These are phyloP conservation scores for Peronospora belbahrii DNA, from an alignment of 352 stramenopile species.

Conservation along the genomic window DNA sequence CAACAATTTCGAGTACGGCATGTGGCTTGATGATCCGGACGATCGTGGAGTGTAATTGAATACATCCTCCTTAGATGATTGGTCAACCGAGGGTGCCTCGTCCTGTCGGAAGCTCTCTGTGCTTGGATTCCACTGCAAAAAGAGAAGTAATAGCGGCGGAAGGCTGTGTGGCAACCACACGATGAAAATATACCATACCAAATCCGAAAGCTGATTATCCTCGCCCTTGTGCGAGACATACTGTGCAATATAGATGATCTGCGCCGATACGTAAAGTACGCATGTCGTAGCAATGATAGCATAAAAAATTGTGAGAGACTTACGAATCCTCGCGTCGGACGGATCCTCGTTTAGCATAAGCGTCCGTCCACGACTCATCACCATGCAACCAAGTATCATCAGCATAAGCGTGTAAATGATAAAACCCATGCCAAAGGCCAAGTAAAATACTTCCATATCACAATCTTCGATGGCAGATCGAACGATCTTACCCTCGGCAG, in stretches of 20 bases:
- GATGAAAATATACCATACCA: conserved; percentile 85
- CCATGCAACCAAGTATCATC: conserved; percentile 81
- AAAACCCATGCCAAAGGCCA: conserved; percentile 68
- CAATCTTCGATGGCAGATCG: conserved; percentile 63
- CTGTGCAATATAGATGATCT: conserved; percentile 85
- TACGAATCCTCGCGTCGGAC: conserved; percentile 70
- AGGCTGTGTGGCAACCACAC: conserved; percentile 75
- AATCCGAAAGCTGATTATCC: conserved; percentile 61
- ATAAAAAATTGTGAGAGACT: conserved; percentile 85
- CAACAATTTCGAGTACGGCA: conserved; percentile 72
- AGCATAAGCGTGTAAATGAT: conserved; percentile 81
- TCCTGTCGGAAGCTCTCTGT: conserved; percentile 60
- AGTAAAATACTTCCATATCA: conserved; percentile 73
- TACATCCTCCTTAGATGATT: conserved; percentile 75
- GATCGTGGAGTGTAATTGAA: conserved; percentile 80
- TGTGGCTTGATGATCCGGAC: conserved; percentile 67
- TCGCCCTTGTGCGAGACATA: conserved; percentile 57
- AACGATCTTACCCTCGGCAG: conserved; percentile 59
- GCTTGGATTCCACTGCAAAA: conserved; percentile 82
- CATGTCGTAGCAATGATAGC: conserved; percentile 81
- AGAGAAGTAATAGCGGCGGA: conserved; percentile 67
- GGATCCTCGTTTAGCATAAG: conserved; percentile 85
- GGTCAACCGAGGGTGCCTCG: conserved; percentile 47
- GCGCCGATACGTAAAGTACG: conserved; percentile 79
- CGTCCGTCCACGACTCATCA: conserved; percentile 76